A percentile compares a stretch with the other conserved stretches of the same genome.
Evolutionary conservation across 2,329 filamentous ascomycete genomes (phyloP).

Genomic region (Colletotrichum abscissum): DNA sequence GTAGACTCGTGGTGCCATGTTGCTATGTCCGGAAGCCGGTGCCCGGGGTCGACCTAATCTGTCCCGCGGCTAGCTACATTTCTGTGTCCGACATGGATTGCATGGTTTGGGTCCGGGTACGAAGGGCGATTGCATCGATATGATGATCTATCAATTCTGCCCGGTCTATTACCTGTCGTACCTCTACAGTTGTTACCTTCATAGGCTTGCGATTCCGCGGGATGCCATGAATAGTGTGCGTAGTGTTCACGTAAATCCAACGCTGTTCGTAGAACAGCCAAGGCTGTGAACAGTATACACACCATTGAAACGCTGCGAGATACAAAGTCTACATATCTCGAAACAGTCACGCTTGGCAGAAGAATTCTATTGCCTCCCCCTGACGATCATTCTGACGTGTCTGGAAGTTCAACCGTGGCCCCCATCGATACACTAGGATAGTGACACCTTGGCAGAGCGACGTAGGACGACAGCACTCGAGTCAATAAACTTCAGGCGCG

Average conservation of each 20-base stretch:
- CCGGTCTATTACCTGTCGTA: not conserved
- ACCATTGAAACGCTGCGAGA: not conserved
- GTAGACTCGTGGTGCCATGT: not conserved
- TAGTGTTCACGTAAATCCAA: too few relatives aligned
- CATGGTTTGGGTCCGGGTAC: not conserved
- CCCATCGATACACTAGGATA: too few relatives aligned
- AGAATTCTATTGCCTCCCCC: not conserved
- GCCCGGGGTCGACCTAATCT: conserved; percentile 15
- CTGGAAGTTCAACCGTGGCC: not conserved
- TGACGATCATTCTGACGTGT: not conserved
- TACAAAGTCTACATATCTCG: not conserved
- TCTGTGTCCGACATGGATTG: not conserved
- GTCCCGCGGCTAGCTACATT: not conserved
- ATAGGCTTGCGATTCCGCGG: not conserved
- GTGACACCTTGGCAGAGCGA: not conserved
- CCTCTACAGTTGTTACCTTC: too few relatives aligned
- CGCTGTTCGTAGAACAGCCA: not conserved
- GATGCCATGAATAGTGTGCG: not conserved
- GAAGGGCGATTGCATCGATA: conserved; percentile 22
- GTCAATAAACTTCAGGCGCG: conserved; percentile 15
- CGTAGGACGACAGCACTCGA: not conserved
- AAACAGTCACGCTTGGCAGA: not conserved
- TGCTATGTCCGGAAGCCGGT: not conserved
- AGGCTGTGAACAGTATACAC: not conserved
- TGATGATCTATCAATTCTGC: not conserved